These are phyloP conservation scores for Kwoniella botswanensis DNA, from an alignment of 768 basidiomycete genomes.

Conservation along the genomic window DNA sequence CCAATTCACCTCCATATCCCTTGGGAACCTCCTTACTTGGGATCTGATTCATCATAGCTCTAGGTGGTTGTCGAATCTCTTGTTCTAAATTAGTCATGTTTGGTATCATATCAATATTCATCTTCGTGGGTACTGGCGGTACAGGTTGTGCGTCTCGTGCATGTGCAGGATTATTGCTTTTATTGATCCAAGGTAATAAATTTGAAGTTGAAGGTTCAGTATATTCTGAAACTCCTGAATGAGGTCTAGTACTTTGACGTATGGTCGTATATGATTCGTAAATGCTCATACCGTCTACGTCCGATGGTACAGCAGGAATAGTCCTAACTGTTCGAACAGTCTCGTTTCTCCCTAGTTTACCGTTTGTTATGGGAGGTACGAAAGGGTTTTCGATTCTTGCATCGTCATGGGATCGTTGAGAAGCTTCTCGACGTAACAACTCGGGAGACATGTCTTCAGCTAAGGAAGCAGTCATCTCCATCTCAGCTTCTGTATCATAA, in stretches of 20 bases:
- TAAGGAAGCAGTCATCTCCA: conserved; percentile 16
- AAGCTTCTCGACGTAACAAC: background rate
- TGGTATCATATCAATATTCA: background rate
- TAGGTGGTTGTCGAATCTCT: conserved; percentile 10
- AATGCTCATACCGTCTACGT: conserved; percentile 7
- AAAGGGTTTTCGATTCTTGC: conserved; percentile 15
- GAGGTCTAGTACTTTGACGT: conserved; percentile 6
- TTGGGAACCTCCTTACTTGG: background rate
- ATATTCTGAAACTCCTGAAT: conserved; percentile 6
- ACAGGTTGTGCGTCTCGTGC: background rate
- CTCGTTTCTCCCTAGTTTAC: conserved; percentile 4
- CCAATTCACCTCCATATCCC: conserved; percentile 22
- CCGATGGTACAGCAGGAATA: conserved; percentile 11
- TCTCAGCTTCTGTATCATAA: background rate
- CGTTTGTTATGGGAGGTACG: conserved; percentile 14
- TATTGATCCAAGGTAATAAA: conserved; percentile 26
- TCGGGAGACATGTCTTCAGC: conserved; percentile 16
- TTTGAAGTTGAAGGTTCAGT: conserved; percentile 26
- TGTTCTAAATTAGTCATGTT: background rate
- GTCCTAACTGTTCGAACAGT: conserved; percentile 14
- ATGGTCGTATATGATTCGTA: conserved; percentile 4
- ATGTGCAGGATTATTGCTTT: background rate
- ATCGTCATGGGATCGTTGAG: background rate
- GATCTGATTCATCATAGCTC: conserved; percentile 19
- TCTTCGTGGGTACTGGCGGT: background rate